phyloP scores from a whole-genome alignment of 768 basidiomycete species.

The Piloderma croceum region DNA sequence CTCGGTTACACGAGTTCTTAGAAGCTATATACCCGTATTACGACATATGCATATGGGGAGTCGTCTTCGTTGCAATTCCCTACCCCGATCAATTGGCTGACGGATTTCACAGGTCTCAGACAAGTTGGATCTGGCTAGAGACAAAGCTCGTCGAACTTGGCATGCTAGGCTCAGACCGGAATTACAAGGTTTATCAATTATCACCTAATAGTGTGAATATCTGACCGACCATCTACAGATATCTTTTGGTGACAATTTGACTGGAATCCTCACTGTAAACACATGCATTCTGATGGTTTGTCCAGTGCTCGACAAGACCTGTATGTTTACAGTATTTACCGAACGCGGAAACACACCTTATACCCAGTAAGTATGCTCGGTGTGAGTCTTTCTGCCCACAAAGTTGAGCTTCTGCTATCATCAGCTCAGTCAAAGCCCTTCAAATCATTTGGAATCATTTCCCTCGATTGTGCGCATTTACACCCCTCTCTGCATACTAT shows the following conservation, averaged over 20 bases:
- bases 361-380: too few species aligned
- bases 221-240: slow-evolving; percentile 32
- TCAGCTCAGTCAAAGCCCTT: slow-evolving; percentile 76
- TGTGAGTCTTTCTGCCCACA: too few species aligned
- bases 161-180: slow-evolving; percentile 66
- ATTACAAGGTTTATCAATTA: slow-evolving; percentile 52
- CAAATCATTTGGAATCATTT: slow-evolving; percentile 87
- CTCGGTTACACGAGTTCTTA: slow-evolving; percentile 78
- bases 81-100: not conserved
- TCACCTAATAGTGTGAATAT: not conserved
- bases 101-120: slow-evolving; percentile 58
- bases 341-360: slow-evolving; percentile 68
- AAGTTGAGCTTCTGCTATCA: too few species aligned
- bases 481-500: slow-evolving; percentile 2
- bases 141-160: slow-evolving; percentile 81
- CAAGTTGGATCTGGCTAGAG: slow-evolving; percentile 87
- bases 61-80: not conserved
- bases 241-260: slow-evolving; percentile 59
- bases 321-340: slow-evolving; percentile 86
- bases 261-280: not conserved
- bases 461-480: slow-evolving; percentile 70
- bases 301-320: slow-evolving; percentile 75
- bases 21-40: slow-evolving; percentile 76
- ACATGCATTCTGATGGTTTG: not conserved
- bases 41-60: slow-evolving; percentile 84